Conservation (phyloP, 148 eudicot genomes). For the Rhododendron molle region DNA sequence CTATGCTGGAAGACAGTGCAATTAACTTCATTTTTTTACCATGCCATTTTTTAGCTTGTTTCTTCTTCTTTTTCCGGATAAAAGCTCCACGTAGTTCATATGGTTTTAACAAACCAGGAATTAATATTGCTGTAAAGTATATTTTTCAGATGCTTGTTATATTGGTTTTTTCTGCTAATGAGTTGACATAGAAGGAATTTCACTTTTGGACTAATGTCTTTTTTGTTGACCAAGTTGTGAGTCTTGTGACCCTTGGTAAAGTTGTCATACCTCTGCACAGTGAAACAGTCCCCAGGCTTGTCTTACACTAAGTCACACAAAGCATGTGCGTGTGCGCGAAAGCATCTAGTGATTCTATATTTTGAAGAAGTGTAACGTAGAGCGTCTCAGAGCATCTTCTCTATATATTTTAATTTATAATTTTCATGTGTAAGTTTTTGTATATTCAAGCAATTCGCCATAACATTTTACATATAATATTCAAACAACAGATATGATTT, state of each 20-base stretch:
- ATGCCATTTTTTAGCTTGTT: neutral
- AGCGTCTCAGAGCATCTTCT: neutral
- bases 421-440: neutral
- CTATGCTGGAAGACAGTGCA: neutral
- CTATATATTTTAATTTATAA: too few relatives aligned
- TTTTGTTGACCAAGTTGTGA: neutral
- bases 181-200: neutral
- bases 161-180: neutral
- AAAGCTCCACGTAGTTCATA: neutral
- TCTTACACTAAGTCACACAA: neutral
- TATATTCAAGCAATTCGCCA: too few relatives aligned
- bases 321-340: neutral
- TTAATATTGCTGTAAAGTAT: neutral
- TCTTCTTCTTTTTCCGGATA: neutral
- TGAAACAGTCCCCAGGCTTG: neutral
- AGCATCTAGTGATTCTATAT: neutral
- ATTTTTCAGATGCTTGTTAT: neutral
- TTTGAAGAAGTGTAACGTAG: neutral
- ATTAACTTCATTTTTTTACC: neutral
- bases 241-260: neutral
- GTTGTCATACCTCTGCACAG: neutral
- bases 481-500: neutral
- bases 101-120: neutral
- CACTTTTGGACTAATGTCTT: neutral
- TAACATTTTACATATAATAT: too few relatives aligned